Evolutionary conservation across 805 yeast genomes (phyloP), one percentile per base, ranked within the genome.

Genomic region (Kuraishia floccosa): DNA sequence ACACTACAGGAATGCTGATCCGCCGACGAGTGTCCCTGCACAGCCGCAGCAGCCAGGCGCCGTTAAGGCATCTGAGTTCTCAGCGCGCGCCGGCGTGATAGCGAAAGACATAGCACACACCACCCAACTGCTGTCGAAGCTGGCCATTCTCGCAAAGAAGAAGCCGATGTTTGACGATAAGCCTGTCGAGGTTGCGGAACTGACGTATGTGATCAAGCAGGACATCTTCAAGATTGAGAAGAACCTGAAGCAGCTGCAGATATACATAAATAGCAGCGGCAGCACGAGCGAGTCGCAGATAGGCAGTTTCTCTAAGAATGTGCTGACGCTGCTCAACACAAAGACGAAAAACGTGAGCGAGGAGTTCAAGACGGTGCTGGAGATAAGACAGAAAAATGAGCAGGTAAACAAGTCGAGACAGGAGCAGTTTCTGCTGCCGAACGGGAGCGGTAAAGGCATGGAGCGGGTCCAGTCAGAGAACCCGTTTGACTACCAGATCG

Each of bases 161-260:
- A 87, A 86, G 50, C 94, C 96, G 13, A 56, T 89, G 49, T 84
- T 91, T 41, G 95, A 87, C 47, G 98, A 91, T 54, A 77, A 81
- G 41, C 96, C 97, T 1, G 77, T 84, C 11, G 97, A 91, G 49
- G 84, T 91, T 39, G 83, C 87, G 14, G 96, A 91, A 52, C 62
- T 91, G 39, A 87, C 98, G 1, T 82, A 77, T 42, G 78, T 86
- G 25, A 76, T 80, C 37, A 82, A 80, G 39, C 96, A 91, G 52
- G 94, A 82, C 46, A 76, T 91, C 30, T 76, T 86, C 48, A 73
- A 74, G 40, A 74, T 91, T 39, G 94, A 83, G 46, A 74, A 77
- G 44, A 67, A 66, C 38, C 65, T 82, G 40, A 75, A 74, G 43
- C 72, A 63, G 33, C 57, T 79, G 36, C 85, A 78, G 49, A 56